These are phyloP conservation scores for Thamnidium elegans DNA, from an alignment of 192 early-diverging fungal genomes.

Conservation along the genomic window DNA sequence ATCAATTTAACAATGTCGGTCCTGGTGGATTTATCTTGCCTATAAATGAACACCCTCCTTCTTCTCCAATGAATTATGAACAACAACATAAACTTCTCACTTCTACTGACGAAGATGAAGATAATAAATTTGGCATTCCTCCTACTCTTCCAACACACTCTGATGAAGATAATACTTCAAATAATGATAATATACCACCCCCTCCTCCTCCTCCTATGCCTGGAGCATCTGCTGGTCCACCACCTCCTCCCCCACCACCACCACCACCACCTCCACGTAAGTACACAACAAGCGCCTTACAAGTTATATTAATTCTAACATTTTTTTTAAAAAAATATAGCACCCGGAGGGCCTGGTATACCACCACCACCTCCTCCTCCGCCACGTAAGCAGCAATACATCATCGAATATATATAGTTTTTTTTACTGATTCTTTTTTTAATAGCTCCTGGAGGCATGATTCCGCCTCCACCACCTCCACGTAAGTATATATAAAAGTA, in stretches of 20 bases:
- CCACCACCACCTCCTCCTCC: constrained; percentile 33
- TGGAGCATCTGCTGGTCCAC: constrained; percentile 4
- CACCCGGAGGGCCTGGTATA: neutral
- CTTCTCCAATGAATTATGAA: neutral
- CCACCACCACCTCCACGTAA: constrained; percentile 20
- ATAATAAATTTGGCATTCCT: neutral
- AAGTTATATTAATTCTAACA: too few species aligned
- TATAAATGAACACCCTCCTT: constrained; percentile 15
- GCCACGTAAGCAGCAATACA: constrained; percentile 22
- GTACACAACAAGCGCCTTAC: neutral
- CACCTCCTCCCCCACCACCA: constrained; percentile 10
- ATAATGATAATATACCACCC: too few species aligned
- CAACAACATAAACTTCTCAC: neutral
- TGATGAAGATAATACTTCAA: neutral
- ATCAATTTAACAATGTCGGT: constrained; percentile 4
- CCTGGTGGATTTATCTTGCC: constrained; percentile 22
- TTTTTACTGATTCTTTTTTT: neutral
- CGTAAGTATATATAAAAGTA: constrained; percentile 12
- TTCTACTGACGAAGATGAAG: neutral
- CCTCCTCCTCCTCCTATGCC: neutral
- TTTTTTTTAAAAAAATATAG: neutral
- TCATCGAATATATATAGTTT: neutral
- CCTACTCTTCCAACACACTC: constrained; percentile 13
- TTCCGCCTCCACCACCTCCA: constrained; percentile 38
- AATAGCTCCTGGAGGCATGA: neutral